Conservation (phyloP, 73 alveolate species). For the Breviolum minutum region DNA sequence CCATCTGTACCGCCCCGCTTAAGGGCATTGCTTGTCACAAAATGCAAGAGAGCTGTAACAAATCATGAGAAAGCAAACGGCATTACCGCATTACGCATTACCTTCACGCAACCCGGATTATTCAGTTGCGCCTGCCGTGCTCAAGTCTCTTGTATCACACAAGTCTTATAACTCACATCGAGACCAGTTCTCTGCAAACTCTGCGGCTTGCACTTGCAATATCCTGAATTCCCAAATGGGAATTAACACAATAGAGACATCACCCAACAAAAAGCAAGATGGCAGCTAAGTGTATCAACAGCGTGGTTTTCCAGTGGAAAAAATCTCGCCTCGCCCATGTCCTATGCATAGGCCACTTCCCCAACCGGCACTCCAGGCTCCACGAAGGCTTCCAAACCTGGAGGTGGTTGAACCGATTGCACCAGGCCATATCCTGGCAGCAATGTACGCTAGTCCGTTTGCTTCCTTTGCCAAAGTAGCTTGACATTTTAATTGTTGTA, state of each 20-base stretch:
- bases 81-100: neutral
- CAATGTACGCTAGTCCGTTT: too few species aligned
- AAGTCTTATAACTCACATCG: constrained; percentile 35
- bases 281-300: neutral
- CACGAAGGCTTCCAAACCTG: constrained; percentile 30
- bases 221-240: too few species aligned
- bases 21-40: neutral
- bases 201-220: neutral
- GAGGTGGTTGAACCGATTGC: constrained; percentile 54
- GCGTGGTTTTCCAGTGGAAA: neutral
- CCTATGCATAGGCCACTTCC: constrained; percentile 46
- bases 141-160: constrained; percentile 11
- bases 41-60: constrained; percentile 22
- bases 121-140: neutral
- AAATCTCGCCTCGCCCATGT: neutral
- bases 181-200: neutral
- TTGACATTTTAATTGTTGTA: too few species aligned
- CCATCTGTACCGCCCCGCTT: constrained; percentile 35
- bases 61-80: neutral
- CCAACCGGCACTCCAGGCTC: neutral
- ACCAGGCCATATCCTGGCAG: neutral
- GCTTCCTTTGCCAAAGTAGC: too few species aligned
- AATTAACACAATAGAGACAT: neutral
- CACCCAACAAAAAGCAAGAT: neutral
- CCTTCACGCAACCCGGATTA: neutral